Evolutionary conservation across 2,329 filamentous ascomycete genomes (phyloP).

Genomic region (Ustilaginoidea virens): DNA sequence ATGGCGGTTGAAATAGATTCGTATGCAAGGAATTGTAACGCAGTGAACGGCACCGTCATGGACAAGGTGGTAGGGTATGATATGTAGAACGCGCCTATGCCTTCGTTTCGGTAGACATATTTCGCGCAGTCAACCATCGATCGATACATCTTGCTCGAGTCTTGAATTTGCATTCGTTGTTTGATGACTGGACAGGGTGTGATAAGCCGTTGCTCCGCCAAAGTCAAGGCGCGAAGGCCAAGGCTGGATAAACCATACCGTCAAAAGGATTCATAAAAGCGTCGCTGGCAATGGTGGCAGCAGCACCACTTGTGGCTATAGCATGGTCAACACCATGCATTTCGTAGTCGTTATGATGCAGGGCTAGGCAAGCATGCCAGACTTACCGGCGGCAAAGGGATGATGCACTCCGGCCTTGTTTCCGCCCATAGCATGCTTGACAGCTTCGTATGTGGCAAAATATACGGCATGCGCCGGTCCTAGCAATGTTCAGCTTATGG

Average conservation of each 20-base stretch:
- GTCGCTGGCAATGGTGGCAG: constrained; percentile 92
- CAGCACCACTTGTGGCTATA: constrained; percentile 77
- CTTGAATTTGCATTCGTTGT: constrained; percentile 96
- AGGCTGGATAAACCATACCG: constrained; percentile 40
- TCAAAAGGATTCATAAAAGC: constrained; percentile 99
- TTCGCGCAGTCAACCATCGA: constrained; percentile 76
- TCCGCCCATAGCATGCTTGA: constrained; percentile 91
- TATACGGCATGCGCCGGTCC: constrained; percentile 95
- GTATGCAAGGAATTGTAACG: constrained; percentile 93
- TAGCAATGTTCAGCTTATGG: constrained; percentile 19
- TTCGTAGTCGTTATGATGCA: background rate
- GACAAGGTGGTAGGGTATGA: constrained; percentile 95
- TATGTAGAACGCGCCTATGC: constrained; percentile 85
- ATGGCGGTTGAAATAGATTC: constrained; percentile 89
- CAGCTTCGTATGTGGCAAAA: constrained; percentile 93
- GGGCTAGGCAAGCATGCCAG: background rate
- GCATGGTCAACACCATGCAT: constrained; percentile 1
- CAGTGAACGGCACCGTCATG: constrained; percentile 97
- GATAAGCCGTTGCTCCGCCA: background rate
- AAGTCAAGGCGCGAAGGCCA: no score
- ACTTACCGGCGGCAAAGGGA: constrained; percentile 75
- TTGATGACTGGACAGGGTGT: constrained; percentile 62
- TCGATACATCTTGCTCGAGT: constrained; percentile 75
- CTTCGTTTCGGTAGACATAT: constrained; percentile 77
- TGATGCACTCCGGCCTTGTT: constrained; percentile 81